Base-by-base conservation (phyloP, 2,329 filamentous ascomycete species). In the Alternaria hordeiaustralica region DNA sequence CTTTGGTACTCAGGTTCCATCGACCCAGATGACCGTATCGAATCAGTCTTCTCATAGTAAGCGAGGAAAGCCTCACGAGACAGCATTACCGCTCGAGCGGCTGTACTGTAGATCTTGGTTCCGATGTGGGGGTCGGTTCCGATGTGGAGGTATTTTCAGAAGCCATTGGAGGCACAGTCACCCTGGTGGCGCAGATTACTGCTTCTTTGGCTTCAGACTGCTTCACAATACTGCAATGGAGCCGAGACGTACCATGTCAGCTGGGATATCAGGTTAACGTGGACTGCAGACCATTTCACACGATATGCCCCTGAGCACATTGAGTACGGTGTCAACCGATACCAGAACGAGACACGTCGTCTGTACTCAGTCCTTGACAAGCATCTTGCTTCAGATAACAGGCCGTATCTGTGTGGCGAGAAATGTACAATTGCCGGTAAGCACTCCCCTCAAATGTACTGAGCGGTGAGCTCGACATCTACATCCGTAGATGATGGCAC, bases 221-320 rank as follows among this genome's bases (percentile, higher is more conserved):
- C 18, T 51, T 20, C 10, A 23, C 33, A 33, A 28, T 43, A 18
- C 36, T 45, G 36, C 15, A 9, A 55, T 28, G n/a, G 23, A 20
- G 28, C 15, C 46, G 30, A 25, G 12, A 43, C 18, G 11, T 23
- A 30, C 23, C 41, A 49, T 44, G 28, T n/a, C 12, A 21, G 28
- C 18, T 57, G 25, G 28, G 43, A 7, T 9, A 30, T 13, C 15
- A 44, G 21, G 23, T 56, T 65, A 63, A 72, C 58, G 25, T 8
- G 25, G 20, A 28, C 47, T 15, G 26, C 61, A 56, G 94, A 96
- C 80, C 93, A 97, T 81, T 97, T 97, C 81, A 84, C 83, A 51
- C 87, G 92, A 60, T 96, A 97, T 74, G 93, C 93, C 1, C 92
- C 92, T 0, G 91, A 94, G 77, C 89, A 87, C 78, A 95, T 97